phyloP scores from a whole-genome alignment of 352 stramenopile genomes.

The Phytopythium vexans region DNA sequence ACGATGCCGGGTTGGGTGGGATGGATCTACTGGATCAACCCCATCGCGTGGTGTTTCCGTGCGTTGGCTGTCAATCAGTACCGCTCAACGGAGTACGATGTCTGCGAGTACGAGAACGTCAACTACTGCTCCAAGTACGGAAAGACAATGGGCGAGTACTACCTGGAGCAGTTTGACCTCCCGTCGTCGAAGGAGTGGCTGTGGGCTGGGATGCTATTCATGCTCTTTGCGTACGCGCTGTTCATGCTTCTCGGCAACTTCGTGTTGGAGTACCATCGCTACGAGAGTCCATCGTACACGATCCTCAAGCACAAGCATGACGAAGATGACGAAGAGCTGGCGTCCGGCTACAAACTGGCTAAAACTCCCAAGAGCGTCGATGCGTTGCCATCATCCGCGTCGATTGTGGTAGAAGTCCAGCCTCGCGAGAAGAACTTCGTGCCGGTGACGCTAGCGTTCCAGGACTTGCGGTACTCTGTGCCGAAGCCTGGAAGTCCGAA shows the following conservation, averaged over 20 bases:
- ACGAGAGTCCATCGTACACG: conserved; percentile 55
- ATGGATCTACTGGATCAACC: conserved; percentile 63
- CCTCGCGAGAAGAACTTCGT: no score
- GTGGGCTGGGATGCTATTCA: conserved; percentile 25
- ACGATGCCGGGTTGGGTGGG: conserved; percentile 33
- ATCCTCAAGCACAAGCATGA: conserved; percentile 44
- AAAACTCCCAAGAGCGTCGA: no score
- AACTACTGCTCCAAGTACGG: conserved; percentile 31
- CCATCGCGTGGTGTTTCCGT: conserved; percentile 41
- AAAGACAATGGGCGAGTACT: conserved; percentile 39
- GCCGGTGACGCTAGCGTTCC: conserved; percentile 32
- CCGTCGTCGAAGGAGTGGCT: conserved; percentile 26
- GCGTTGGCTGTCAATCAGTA: conserved; percentile 32
- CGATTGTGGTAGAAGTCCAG: no score
- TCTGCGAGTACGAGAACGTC: conserved; percentile 35
- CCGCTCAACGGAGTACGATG: conserved; percentile 17
- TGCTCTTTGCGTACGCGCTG: conserved; percentile 27
- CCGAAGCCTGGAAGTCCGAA: conserved; percentile 20
- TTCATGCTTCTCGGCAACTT: conserved; percentile 63
- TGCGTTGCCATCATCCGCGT: no score
- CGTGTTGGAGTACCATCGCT: conserved; percentile 70
- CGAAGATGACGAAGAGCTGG: conserved; percentile 41
- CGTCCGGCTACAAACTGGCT: conserved; percentile 90
- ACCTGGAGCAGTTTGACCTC: conserved; percentile 30
- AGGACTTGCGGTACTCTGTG: conserved; percentile 38